phyloP scores from a whole-genome alignment of 257 asterid species.

The Fraxinus anomala region DNA sequence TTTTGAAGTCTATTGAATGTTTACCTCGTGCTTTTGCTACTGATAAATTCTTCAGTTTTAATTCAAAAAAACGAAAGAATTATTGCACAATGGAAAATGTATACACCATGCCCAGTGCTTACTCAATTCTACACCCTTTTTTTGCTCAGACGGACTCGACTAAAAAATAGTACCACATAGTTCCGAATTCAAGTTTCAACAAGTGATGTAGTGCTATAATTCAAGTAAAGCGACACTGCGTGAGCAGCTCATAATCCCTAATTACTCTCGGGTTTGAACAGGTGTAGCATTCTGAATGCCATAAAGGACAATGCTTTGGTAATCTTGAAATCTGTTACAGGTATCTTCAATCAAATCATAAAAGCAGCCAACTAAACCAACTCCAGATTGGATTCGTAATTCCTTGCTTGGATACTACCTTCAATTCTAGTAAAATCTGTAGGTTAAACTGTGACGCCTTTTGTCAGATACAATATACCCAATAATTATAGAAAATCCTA shows the following conservation, averaged over 20 bases:
- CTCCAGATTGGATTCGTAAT: neutral
- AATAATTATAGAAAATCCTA: neutral
- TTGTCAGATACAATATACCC: neutral
- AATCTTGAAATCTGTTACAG: neutral
- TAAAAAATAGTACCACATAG: neutral
- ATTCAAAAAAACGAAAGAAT: neutral
- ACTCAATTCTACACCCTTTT: neutral
- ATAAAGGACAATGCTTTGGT: neutral
- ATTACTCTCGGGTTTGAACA: constrained; percentile 6
- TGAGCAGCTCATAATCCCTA: neutral
- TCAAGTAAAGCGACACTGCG: constrained; percentile 1
- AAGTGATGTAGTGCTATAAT: neutral
- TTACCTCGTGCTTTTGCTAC: neutral
- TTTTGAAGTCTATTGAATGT: too few relatives aligned
- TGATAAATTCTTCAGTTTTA: neutral
- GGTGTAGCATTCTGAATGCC: constrained; percentile 7
- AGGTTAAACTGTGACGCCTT: too few relatives aligned
- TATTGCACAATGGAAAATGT: neutral
- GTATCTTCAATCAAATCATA: constrained; percentile 8
- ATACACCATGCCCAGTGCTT: neutral
- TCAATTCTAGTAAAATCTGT: too few relatives aligned
- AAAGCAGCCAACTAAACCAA: constrained; percentile 15
- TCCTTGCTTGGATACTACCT: neutral
- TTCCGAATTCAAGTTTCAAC: neutral
- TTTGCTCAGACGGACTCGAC: neutral